A percentile compares a stretch with the other conserved stretches of the same genome.
Evolutionary conservation across 2,329 filamentous ascomycete species (phyloP).

Genomic region (Pseudogymnoascus sp.): DNA sequence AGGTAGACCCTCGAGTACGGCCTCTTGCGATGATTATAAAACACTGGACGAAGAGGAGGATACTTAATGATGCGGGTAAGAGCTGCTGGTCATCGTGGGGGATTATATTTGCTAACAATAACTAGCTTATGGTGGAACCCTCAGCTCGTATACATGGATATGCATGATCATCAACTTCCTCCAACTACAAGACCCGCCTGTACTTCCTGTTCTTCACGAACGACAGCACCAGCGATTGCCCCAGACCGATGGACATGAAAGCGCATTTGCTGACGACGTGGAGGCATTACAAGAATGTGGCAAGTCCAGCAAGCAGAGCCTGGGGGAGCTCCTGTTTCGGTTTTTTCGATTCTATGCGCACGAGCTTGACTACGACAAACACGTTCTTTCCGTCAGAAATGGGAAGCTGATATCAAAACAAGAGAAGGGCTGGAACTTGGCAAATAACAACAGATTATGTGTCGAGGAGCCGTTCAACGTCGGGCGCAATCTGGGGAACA

Average conservation of each 20-base stretch:
- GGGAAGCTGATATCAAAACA: slow-evolving; percentile 71
- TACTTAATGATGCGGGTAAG: slow-evolving; percentile 93
- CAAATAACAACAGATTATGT: slow-evolving; percentile 74
- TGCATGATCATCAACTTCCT: slow-evolving; percentile 96
- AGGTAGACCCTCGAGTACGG: slow-evolving; percentile 82
- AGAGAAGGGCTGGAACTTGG: slow-evolving; percentile 80
- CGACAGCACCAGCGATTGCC: slow-evolving; percentile 52
- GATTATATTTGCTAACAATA: slow-evolving; percentile 7
- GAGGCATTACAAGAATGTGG: slow-evolving; percentile 67
- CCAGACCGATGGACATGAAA: slow-evolving; percentile 55
- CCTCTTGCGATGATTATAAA: slow-evolving; percentile 95
- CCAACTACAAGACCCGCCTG: slow-evolving; percentile 73
- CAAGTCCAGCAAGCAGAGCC: slow-evolving; percentile 66
- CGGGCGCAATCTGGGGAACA: slow-evolving; percentile 84
- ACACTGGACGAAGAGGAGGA: slow-evolving; percentile 87
- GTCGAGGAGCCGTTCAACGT: slow-evolving; percentile 96
- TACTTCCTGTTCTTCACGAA: slow-evolving; percentile 80
- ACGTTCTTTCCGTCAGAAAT: slow-evolving; percentile 74
- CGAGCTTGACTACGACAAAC: slow-evolving; percentile 81
- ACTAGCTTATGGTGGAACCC: slow-evolving; percentile 77
- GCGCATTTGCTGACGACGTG: slow-evolving; percentile 81
- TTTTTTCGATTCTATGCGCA: slow-evolving; percentile 95
- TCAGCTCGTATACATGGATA: slow-evolving; percentile 99
- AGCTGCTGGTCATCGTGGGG: not conserved
- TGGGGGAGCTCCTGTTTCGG: slow-evolving; percentile 82